Evolutionary conservation across 441 rosid species (phyloP), one percentile per base, ranked within the genome.

Genomic region (Populus trichocarpa): DNA sequence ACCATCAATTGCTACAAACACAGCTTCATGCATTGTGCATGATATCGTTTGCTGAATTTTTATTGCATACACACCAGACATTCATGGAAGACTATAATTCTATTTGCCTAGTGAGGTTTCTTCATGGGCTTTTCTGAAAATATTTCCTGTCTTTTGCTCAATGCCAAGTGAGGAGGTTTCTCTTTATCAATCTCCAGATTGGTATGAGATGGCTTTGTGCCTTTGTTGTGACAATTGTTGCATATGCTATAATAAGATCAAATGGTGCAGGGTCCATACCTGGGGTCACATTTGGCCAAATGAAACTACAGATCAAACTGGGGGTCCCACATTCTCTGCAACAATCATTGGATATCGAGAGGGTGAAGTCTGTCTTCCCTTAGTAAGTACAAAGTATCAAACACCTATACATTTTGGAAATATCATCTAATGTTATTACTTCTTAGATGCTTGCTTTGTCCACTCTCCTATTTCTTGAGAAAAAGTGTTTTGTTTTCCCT

Each of bases 271-370:
- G 97, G 74, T 91, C 99, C 42, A 89, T 94, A 72, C 97, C 94
- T 30, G 98, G 98, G 69, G 94, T 93, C 77, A 65, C 95, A 67
- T 90, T 88, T 84, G 96, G 81, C 63, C 92, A 96, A 84, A 91
- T 96, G 98, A 94, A 96, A 81, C 85, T 94, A 38, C 84, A 86
- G 84, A 87, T 96, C 84, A 96, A 91, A 88, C 87, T 94, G 30
- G 98, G 99, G 78, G 97, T 96, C 75, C 99, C 98, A 70, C 92
- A 67, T 83, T 88, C 95, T 78, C 93, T 96, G 64, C 96, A 92
- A 77, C 90, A 88, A 40, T 87, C 84, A 5, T 85, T 96, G 80
- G 96, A 92, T 85, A 81, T 90, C 0, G 93, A 88, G 46, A 86
- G 88, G 84, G 91, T 92, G 75, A 96, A 90, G 80, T 86, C 97